Percentiles rank a stretch among this genome's conserved stretches.
Evolutionary conservation across 1,284 basidiomycete species (phyloP).

Genomic region (Tremellales sp.): DNA sequence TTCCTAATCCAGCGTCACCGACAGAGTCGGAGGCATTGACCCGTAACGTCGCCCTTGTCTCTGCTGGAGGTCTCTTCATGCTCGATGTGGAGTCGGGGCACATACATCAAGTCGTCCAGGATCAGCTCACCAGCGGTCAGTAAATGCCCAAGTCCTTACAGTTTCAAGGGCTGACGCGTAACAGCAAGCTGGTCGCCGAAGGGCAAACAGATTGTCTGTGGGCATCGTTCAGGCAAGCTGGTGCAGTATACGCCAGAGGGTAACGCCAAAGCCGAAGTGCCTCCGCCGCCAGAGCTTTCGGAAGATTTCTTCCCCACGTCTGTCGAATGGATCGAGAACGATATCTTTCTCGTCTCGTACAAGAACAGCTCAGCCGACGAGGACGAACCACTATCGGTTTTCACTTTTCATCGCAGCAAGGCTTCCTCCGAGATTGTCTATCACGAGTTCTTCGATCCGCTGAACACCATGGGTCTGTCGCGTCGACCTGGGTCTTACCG

Average conservation of each 20-base stretch:
- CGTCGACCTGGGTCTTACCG: constrained; percentile 38
- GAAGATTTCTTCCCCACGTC: constrained; percentile 33
- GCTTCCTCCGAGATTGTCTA: constrained; percentile 33
- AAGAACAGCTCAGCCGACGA: constrained; percentile 37
- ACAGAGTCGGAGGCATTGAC: constrained; percentile 28
- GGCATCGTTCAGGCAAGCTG: constrained; percentile 48
- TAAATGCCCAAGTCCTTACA: background rate
- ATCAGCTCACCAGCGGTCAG: constrained; percentile 39
- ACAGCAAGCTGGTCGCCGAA: constrained; percentile 54
- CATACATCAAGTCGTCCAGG: constrained; percentile 23
- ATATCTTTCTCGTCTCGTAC: constrained; percentile 54
- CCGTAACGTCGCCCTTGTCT: constrained; percentile 44
- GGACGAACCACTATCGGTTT: constrained; percentile 44
- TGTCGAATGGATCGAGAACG: constrained; percentile 56
- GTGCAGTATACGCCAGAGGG: constrained; percentile 55
- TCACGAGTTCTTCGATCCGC: constrained; percentile 47
- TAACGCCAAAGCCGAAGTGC: constrained; percentile 49
- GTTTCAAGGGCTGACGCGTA: constrained; percentile 15
- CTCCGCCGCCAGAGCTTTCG: constrained; percentile 41
- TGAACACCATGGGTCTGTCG: constrained; percentile 43
- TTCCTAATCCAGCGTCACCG: constrained; percentile 48
- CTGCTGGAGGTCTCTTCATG: constrained; percentile 37
- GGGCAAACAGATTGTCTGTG: constrained; percentile 56
- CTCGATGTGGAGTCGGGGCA: constrained; percentile 33
- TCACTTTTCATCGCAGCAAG: constrained; percentile 43